Base-by-base conservation (phyloP, 257 asterid genomes). In the Cordia subcordata region DNA sequence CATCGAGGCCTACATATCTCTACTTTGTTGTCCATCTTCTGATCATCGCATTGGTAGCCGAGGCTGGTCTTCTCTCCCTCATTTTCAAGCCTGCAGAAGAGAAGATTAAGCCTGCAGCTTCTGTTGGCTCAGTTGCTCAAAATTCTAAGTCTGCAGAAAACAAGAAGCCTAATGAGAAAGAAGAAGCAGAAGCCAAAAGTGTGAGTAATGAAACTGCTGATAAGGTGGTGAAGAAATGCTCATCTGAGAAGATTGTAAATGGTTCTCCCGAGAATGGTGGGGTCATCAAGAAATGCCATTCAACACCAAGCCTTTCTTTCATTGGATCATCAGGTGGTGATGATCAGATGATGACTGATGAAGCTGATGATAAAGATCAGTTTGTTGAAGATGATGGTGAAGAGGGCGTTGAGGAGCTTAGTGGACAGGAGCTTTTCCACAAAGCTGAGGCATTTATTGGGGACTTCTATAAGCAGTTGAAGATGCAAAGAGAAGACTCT, bases 381-480 rank as follows among this genome's bases (percentile, higher is more conserved):
- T 3, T 46, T 14, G 67, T n/a, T 16, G 70, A 71, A 1, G 52
- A 67, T 21, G 68, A 65, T 17, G 60, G 64, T 0, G 70, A 22
- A 9, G 78, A 64, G 16, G 79, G 47, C 10, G 57, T 1, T 19
- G 78, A 22, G 22, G 81, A 65, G 32, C 8, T 73, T 19, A 75
- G 64, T 33, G 67, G 63, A 15, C 78, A 81, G 55, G 94, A 85
- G 60, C 73, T 85, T 58, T 85, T 68, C 65, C 64, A 68, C 1
- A 77, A 73, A 77, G 70, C 95, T 10, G 95, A 85, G 77, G 77
- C 56, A n/a, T 83, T 86, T 61, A 86, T 86, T 53, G 83, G 87
- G 27, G 66, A 86, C 62, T 86, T 86, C 53, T 81, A 86, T 57
- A 72, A 72, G 59, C 80, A 86, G 18, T 54, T 86, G 71, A 86